Percentiles rank a stretch among this genome's conserved stretches.
phyloP scores from a whole-genome alignment of 208 protist species.

The Acanthamoeba triangularis region DNA sequence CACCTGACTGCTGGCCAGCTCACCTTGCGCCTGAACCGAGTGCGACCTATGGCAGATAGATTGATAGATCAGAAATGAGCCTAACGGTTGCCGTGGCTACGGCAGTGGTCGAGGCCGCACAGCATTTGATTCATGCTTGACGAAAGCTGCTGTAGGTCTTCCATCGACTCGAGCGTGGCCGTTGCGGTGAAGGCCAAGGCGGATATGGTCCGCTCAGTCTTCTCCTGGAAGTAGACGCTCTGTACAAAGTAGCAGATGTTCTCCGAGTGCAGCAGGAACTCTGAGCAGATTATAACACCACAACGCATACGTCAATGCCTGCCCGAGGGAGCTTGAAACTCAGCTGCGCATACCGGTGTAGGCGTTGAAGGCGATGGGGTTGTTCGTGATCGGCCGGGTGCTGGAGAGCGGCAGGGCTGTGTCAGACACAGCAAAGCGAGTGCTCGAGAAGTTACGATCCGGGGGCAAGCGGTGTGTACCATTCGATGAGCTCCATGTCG shows the following conservation, averaged over 20 bases:
- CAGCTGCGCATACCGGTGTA: neutral
- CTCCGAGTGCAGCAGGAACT: constrained; percentile 57
- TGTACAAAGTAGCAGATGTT: constrained; percentile 64
- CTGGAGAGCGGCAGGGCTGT: neutral
- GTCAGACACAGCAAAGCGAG: neutral
- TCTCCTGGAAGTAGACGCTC: constrained; percentile 62
- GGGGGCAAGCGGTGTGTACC: neutral
- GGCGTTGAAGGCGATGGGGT: constrained; percentile 62
- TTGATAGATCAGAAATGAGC: neutral
- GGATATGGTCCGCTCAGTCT: constrained; percentile 42
- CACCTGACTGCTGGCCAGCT: neutral
- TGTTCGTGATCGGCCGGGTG: constrained; percentile 10
- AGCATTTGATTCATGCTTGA: neutral
- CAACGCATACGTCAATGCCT: neutral
- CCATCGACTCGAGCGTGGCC: constrained; percentile 19
- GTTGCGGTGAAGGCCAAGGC: neutral
- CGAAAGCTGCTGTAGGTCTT: neutral
- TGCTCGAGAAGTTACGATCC: neutral
- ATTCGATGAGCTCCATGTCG: constrained; percentile 59
- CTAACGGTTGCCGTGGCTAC: neutral
- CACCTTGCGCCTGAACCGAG: neutral
- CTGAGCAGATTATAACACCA: neutral
- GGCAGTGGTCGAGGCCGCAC: neutral
- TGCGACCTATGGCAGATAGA: neutral
- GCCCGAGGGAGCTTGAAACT: neutral